Conservation (phyloP, 129 eudicot genomes). For the Kitagawia praeruptora region DNA sequence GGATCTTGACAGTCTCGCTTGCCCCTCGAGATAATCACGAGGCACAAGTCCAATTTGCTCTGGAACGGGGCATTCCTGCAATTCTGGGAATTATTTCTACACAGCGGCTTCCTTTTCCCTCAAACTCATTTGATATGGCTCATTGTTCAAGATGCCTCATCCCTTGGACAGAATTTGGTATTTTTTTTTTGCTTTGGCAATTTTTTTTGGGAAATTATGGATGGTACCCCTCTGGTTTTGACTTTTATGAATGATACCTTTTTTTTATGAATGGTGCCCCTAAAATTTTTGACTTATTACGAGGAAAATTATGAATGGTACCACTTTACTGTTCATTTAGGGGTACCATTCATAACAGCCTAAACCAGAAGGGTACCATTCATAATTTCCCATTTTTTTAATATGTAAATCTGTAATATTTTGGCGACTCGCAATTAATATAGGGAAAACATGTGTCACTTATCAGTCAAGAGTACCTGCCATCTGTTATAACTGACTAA, state of each 20-base stretch:
- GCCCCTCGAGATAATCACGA: constrained; percentile 98
- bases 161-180: constrained; percentile 99
- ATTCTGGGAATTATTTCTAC: constrained; percentile 90
- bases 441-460: neutral
- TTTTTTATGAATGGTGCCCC: too few relatives aligned
- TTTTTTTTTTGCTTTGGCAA: neutral
- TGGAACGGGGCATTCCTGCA: constrained; percentile 99
- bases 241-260: too few relatives aligned
- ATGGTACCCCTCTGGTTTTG: too few relatives aligned
- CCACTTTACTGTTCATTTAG: too few relatives aligned
- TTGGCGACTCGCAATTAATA: neutral
- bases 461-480: neutral
- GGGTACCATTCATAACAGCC: too few relatives aligned
- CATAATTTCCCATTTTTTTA: too few relatives aligned
- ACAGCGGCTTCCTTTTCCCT: constrained; percentile 96
- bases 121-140: constrained; percentile 95
- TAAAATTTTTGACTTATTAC: too few relatives aligned
- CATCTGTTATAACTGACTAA: neutral
- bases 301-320: too few relatives aligned
- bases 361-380: too few relatives aligned
- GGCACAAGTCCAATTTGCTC: constrained; percentile 95
- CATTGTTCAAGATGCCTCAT: constrained; percentile 99
- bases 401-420: neutral
- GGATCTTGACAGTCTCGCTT: constrained; percentile 81
- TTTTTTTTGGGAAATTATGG: too few relatives aligned